These are phyloP conservation scores for Neocucurbitaria cava DNA, from an alignment of 2,329 filamentous ascomycete species.

Conservation along the genomic window DNA sequence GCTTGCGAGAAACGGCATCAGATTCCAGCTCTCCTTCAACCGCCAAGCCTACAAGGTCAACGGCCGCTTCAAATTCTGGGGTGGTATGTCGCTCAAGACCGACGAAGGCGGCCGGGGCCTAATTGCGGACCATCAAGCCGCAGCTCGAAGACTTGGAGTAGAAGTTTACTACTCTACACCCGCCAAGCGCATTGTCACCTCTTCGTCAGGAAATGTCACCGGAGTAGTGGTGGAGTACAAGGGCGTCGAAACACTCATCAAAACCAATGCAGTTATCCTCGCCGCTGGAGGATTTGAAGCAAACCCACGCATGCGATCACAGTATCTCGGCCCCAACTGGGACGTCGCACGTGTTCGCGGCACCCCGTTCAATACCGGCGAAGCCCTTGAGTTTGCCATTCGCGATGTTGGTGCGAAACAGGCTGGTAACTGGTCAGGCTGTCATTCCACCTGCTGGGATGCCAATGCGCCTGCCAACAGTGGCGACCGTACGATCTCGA, in stretches of 20 bases:
- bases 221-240: conserved; percentile 43
- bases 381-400: conserved; percentile 62
- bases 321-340: conserved; percentile 67
- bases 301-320: conserved; percentile 62
- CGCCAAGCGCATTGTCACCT: conserved; percentile 50
- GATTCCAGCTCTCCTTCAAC: conserved; percentile 68
- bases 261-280: conserved; percentile 56
- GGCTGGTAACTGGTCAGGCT: conserved; percentile 68
- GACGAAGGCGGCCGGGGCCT: conserved; percentile 67
- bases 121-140: conserved; percentile 56
- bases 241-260: conserved; percentile 35
- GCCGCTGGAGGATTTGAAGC: conserved; percentile 71
- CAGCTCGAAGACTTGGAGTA: conserved; percentile 55
- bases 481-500: conserved; percentile 66
- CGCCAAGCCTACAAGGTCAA: conserved; percentile 71
- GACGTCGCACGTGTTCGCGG: conserved; percentile 68
- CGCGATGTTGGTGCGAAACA: conserved; percentile 59
- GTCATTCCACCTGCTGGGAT: conserved; percentile 71
- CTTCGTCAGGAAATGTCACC: conserved; percentile 22
- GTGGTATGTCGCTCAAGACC: conserved; percentile 67
- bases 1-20: conserved; percentile 61
- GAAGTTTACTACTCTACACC: conserved; percentile 57
- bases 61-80: conserved; percentile 70
- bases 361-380: conserved; percentile 70
- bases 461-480: conserved; percentile 62